These are phyloP conservation scores for Malassezia japonica DNA, from an alignment of 1,284 basidiomycete species.

Conservation along the genomic window DNA sequence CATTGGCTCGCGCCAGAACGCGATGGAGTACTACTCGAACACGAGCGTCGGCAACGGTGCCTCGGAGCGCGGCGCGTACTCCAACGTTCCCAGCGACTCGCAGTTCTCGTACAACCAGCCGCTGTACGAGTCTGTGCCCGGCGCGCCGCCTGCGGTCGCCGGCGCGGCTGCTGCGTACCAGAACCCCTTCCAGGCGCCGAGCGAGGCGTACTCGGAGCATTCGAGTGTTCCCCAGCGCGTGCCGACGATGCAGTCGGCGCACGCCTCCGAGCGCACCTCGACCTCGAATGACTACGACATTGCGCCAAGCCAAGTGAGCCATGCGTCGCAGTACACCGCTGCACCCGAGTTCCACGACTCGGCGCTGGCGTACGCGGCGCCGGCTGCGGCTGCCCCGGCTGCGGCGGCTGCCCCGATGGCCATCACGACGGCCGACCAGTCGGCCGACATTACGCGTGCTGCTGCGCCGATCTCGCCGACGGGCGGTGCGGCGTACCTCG, in stretches of 20 bases:
- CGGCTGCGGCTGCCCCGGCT: too few species aligned
- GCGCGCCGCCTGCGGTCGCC: background rate
- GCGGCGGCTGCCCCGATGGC: too few species aligned
- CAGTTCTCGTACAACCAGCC: constrained; percentile 2
- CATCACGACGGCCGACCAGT: too few species aligned
- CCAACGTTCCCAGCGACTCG: constrained; percentile 1
- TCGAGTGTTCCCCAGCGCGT: too few species aligned
- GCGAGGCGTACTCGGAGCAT: background rate
- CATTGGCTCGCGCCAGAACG: background rate
- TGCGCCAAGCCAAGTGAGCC: background rate
- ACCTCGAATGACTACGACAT: constrained; percentile 8
- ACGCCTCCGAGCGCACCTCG: constrained; percentile 3
- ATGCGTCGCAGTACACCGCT: background rate
- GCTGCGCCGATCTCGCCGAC: too few species aligned
- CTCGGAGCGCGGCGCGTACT: constrained; percentile 1
- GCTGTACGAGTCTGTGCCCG: constrained; percentile 1
- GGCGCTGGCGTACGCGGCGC: constrained; percentile 3
- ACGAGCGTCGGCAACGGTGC: background rate
- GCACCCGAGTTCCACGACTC: background rate
- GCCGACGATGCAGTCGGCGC: background rate
- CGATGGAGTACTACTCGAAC: background rate
- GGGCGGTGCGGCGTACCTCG: too few species aligned
- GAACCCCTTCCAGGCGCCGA: background rate
- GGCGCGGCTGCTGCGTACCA: background rate
- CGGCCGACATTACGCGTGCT: too few species aligned